Evolutionary conservation across 805 yeast genomes (phyloP), one percentile per base, ranked within the genome.

Genomic region (Ogataea paradorogensis): DNA sequence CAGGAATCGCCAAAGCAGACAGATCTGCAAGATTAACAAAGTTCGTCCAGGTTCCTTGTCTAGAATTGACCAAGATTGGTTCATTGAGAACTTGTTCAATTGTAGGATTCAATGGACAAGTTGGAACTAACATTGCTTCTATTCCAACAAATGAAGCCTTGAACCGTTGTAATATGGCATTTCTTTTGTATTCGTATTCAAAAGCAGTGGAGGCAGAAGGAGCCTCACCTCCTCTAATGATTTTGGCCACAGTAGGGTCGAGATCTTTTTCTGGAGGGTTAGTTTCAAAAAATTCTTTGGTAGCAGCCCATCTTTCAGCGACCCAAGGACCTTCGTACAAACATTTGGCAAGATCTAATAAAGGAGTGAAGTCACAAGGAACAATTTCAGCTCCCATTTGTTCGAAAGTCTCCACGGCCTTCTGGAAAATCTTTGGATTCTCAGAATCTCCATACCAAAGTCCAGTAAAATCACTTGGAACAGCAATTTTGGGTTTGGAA

Each of bases 291-390:
- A 84, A 84, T 29, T 83, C 86, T 51, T 78, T 75, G 26, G 80
- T 76, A 18, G 96, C 96, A 47, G 87, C 80, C 66, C 80, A 89
- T 52, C 99, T 77, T 67, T 91, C 99, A 16, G 95, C 87, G 9
- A 91, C 98, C 99, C 99, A 91, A n/a, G 98, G 85, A 43, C 99
- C 99, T 58, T 91, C 97, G 60, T 91, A 91, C 26, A 91, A 72
- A 57, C 93, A 85, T 52, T 78, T 78, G 13, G 98, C 99, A 42
- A 91, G 71, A 26, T 84, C 84, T 45, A 86, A 69, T 28, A 91
- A 69, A 4, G 89, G 85, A 13, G 81, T 62, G 59, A 91, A 90
- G 63, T 88, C 90, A 30, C 81, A 61, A 9, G 79, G 67, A 15
- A 76, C 72, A 21, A 86, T 64, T 28, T 69, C 67, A 30, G 83